Evolutionary conservation across 2,329 filamentous ascomycete species (phyloP), one percentile per base, ranked within the genome.

Genomic region (Sporothrix sp.): DNA sequence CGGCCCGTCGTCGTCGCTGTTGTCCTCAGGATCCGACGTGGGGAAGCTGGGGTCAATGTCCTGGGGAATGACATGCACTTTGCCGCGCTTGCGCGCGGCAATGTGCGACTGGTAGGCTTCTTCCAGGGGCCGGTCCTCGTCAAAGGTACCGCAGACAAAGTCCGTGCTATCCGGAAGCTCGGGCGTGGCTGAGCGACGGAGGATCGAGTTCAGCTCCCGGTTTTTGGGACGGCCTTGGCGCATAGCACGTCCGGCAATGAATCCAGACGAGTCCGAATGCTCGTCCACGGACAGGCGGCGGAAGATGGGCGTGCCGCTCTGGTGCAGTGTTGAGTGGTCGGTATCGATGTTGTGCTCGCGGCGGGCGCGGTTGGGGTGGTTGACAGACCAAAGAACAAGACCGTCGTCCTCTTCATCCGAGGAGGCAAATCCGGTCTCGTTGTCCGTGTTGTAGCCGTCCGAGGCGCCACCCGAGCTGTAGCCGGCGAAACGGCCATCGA

Each of bases 31-130:
- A 59, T 97, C 93, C 0, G 90, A 95, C 0, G 89, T 90, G 0
- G 93, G 93, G 65, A 98, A 98, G 62, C 90, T 96, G 1, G 93
- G 93, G 62, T 98, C 93, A 54, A 96, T 95, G 59, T 97, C 93
- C 63, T 97, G 93, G n/a, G 93, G 91, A 27, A 91, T 87, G 27
- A 80, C 65, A 56, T 85, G 82, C 54, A 90, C 84, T 69, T 90
- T 95, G 58, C 84, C 82, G 42, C 83, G 83, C 59, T 89, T 84
- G 58, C 86, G 83, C 50, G 87, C 82, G 61, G 90, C 85, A 52
- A 94, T 76, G 60, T 85, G 88, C 2, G 87, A 86, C 51, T 95
- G 77, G 65, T 96, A 98, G 1, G 88, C 91, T 58, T 90, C 88
- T 64, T 98, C 93, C n/a, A 97, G 70, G 3, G 89, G 88, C 39